These are phyloP conservation scores for Apiotrichum brassicae DNA, from an alignment of 1,284 basidiomycete genomes.

Conservation along the genomic window DNA sequence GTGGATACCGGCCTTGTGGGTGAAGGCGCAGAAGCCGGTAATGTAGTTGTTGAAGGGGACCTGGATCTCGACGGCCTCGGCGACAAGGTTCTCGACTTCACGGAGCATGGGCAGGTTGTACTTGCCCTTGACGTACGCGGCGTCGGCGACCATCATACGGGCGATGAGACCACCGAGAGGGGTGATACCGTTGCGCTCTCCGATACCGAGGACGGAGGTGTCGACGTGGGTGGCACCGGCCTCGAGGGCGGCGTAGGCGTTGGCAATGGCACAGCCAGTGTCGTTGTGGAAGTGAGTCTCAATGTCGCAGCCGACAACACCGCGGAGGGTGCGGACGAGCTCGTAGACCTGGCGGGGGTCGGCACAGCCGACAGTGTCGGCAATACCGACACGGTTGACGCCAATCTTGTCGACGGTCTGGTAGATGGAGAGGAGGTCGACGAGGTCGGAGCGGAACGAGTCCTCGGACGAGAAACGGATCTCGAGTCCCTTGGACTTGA, in stretches of 20 bases:
- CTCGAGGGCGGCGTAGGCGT: conserved; percentile 96
- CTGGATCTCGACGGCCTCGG: conserved; percentile 96
- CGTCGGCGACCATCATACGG: conserved; percentile 83
- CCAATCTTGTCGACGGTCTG: conserved; percentile 99
- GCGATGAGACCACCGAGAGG: conserved; percentile 95
- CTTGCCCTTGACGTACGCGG: conserved; percentile 98
- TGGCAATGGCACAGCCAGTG: conserved; percentile 88
- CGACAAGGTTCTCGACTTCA: conserved; percentile 98
- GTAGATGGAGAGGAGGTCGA: conserved; percentile 97
- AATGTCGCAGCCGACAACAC: conserved; percentile 94
- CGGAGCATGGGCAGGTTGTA: conserved; percentile 97
- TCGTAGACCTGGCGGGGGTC: conserved; percentile 99
- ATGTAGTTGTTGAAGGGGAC: conserved; percentile 74
- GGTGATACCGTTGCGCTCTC: conserved; percentile 98
- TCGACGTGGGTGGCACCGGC: conserved; percentile 99
- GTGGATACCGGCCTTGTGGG: conserved; percentile 99
- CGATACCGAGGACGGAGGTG: conserved; percentile 88
- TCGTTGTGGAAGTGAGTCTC: conserved; percentile 99
- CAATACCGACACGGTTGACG: conserved; percentile 97
- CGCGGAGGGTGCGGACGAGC: conserved; percentile 88
- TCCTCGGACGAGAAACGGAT: conserved; percentile 99
- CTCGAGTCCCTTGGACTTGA: conserved; percentile 99
- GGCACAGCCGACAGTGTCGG: conserved; percentile 98
- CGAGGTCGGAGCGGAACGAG: conserved; percentile 98
- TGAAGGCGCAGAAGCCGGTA: conserved; percentile 96